Conservation (phyloP, 1,284 basidiomycete species). For the Coriolopsis trogii region DNA sequence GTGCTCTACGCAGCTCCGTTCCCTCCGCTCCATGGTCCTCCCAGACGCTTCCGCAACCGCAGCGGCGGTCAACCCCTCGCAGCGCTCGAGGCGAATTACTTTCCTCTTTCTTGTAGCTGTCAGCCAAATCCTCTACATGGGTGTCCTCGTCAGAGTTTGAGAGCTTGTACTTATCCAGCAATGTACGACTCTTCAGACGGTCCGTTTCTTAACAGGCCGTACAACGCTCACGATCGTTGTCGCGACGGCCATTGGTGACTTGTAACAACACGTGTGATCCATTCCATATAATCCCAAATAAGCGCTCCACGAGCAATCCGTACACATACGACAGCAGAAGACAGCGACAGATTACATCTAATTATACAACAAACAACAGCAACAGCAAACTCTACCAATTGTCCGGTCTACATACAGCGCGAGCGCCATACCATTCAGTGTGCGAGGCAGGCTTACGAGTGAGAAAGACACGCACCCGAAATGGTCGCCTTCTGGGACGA, state of each 20-base stretch:
- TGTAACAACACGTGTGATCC: too few species aligned
- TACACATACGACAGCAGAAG: too few species aligned
- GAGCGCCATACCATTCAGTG: background rate
- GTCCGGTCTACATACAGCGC: conserved; percentile 7
- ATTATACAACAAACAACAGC: conserved; percentile 17
- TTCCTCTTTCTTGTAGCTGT: conserved; percentile 84
- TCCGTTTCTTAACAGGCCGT: too few species aligned
- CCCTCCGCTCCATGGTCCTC: conserved; percentile 88
- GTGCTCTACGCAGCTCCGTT: conserved; percentile 73
- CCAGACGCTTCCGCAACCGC: conserved; percentile 59
- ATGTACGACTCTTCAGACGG: too few species aligned
- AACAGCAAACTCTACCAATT: conserved; percentile 22
- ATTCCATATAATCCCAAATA: too few species aligned
- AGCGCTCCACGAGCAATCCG: too few species aligned
- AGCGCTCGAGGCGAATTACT: conserved; percentile 81
- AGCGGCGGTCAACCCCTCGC: conserved; percentile 71
- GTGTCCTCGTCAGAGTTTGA: conserved; percentile 64
- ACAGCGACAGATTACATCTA: too few species aligned
- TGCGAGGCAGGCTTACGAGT: background rate
- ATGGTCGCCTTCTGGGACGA: conserved; percentile 27
- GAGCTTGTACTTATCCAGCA: too few species aligned
- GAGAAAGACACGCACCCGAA: conserved; percentile 34
- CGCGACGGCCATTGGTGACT: too few species aligned
- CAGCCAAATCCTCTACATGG: conserved; percentile 84
- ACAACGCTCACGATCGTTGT: too few species aligned